Base-by-base conservation (phyloP, 495 filamentous ascomycete genomes). In the Lindgomyces ingoldianus region DNA sequence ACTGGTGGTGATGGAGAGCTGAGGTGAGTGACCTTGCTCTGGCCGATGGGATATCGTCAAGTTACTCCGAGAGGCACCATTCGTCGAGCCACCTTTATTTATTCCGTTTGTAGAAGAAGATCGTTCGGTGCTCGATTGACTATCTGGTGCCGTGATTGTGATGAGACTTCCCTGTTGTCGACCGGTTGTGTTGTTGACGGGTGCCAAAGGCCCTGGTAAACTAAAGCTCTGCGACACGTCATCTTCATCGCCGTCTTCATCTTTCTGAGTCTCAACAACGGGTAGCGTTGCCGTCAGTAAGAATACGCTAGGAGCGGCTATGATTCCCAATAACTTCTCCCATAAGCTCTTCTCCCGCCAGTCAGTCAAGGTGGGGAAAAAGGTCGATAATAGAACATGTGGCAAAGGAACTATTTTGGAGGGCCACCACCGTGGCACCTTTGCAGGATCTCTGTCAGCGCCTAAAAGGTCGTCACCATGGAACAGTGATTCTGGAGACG, bases 201-300 rank as follows among this genome's bases (percentile, higher is more conserved):
- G 76, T 3, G 80, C 69, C 16, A 82, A 69, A 11, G 78, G 76
- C 1, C 46, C 68, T 0, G 73, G 57, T 8, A 77, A 55, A 45
- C 60, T 68, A 9, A 71, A 49, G 18, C 18, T 58, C 3, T 33
- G 41, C 14, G 57, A 48, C 44, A 53, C 53, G 42, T 48, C 58
- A 27, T 60, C 70, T 11, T 76, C 26, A 11, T 74, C 75, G 18
- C 75, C 75, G n/a, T 85, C 81, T 1, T 80, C 75, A 2, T 83
- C 77, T 29, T 81, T 80, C 11, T 83, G 78, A 9, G 81, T 74
- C 41, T 98, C 91, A 9, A 96, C 86, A 0, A 98, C 91, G 2
- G 95, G 95, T n/a, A 99, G 73, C 0, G 95, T 98, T 33, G 94
- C 86, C 0, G 92, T 92, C 11, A 99, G 81, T 4, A 96, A 79